Conservation (phyloP, 2,329 filamentous ascomycete genomes). For the Simplicillium sp. region DNA sequence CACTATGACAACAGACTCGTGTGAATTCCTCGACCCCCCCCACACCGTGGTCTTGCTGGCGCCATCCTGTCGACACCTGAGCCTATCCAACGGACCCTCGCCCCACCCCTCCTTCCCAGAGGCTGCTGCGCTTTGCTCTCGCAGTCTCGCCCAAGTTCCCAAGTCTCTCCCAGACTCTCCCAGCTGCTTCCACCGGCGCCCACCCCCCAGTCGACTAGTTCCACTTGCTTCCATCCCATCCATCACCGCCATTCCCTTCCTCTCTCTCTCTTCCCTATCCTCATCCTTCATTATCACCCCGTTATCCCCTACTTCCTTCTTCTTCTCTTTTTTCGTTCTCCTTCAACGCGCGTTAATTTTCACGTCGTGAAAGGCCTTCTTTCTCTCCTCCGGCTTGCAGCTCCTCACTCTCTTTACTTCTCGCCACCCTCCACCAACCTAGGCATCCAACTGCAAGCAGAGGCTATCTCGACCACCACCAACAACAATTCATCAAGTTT, state of each 20-base stretch:
- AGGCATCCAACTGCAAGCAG: constrained; percentile 6
- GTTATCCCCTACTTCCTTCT: constrained; percentile 6
- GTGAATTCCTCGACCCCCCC: too few species aligned
- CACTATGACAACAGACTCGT: too few species aligned
- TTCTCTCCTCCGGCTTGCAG: constrained; percentile 10
- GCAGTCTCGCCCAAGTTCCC: too few species aligned
- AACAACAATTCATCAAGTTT: constrained; percentile 4
- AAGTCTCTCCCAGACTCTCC: constrained; percentile 1
- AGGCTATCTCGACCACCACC: not conserved
- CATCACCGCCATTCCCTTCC: constrained; percentile 4
- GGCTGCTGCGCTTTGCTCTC: too few species aligned
- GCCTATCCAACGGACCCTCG: too few species aligned
- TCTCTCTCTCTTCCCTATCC: constrained; percentile 5
- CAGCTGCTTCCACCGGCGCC: constrained; percentile 7
- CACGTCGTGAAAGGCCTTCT: constrained; percentile 5
- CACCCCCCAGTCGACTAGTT: constrained; percentile 4
- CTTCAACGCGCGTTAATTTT: constrained; percentile 6
- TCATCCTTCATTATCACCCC: constrained; percentile 3
- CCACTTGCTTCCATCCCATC: constrained; percentile 8
- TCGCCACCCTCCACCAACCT: constrained; percentile 7
- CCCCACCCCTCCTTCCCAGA: too few species aligned
- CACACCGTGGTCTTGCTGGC: too few species aligned
- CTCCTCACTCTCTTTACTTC: constrained; percentile 5
- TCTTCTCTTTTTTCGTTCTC: constrained; percentile 7
- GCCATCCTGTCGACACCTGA: too few species aligned